Evolutionary conservation across 805 yeast genomes (phyloP).

Genomic region (Limtongozyma cylindracea): DNA sequence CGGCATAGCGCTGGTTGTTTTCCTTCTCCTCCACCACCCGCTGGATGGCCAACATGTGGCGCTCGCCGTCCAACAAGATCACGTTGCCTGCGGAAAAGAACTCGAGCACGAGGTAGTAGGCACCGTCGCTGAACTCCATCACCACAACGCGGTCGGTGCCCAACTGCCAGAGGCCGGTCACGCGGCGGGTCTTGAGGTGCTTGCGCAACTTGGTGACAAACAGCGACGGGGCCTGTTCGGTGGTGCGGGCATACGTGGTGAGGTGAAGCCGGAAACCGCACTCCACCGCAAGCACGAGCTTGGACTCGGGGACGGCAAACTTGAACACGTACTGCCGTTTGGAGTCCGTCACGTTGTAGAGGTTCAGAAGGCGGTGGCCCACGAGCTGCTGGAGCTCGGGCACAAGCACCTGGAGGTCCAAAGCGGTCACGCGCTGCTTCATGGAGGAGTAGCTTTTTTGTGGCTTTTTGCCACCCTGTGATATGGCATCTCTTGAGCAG

Average conservation of each 20-base stretch:
- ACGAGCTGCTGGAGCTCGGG: slow-evolving; percentile 34
- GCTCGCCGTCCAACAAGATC: slow-evolving; percentile 42
- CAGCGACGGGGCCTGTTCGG: slow-evolving; percentile 60
- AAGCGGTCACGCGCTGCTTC: slow-evolving; percentile 35
- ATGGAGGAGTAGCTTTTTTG: no score
- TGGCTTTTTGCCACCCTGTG: no score
- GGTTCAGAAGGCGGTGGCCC: slow-evolving; percentile 51
- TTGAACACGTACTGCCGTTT: slow-evolving; percentile 53
- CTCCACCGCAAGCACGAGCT: slow-evolving; percentile 50
- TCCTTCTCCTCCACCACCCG: slow-evolving; percentile 58
- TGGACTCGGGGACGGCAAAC: slow-evolving; percentile 66
- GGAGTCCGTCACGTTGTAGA: slow-evolving; percentile 56
- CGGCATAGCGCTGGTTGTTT: slow-evolving; percentile 37
- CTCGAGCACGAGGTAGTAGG: slow-evolving; percentile 56
- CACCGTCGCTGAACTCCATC: slow-evolving; percentile 64
- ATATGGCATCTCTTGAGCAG: no score
- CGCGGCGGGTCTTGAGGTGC: slow-evolving; percentile 57
- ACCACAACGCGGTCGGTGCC: slow-evolving; percentile 69
- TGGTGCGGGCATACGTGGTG: slow-evolving; percentile 61
- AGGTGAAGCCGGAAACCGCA: slow-evolving; percentile 66
- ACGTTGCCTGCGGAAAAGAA: slow-evolving; percentile 92
- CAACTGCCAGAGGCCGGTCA: slow-evolving; percentile 49
- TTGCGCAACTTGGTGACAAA: slow-evolving; percentile 74
- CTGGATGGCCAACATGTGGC: slow-evolving; percentile 46
- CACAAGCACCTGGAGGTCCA: slow-evolving; percentile 53